Conservation (phyloP, 1,284 basidiomycete species). For the Abortiporus biennis region DNA sequence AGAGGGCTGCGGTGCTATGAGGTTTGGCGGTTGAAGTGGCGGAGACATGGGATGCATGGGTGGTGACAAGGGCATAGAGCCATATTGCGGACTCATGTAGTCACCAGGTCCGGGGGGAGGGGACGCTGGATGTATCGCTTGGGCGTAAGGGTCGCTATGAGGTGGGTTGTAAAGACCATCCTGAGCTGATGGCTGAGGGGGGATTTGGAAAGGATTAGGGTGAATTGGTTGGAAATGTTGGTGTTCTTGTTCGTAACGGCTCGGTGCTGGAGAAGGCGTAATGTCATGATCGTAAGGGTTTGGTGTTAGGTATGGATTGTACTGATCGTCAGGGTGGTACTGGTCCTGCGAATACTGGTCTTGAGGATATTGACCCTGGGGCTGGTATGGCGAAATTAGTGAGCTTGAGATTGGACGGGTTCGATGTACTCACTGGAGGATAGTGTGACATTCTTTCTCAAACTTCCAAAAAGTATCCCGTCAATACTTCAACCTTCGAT, state of each 20-base stretch:
- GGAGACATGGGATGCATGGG: constrained; percentile 13
- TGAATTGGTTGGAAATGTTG: constrained; percentile 23
- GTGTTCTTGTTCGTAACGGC: constrained; percentile 30
- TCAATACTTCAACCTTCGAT: no score
- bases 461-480: no score
- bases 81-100: constrained; percentile 12
- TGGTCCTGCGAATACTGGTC: constrained; percentile 25
- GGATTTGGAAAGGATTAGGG: constrained; percentile 1
- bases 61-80: constrained; percentile 11
- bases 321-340: constrained; percentile 21
- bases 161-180: constrained; percentile 17
- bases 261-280: constrained; percentile 18
- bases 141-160: constrained; percentile 11
- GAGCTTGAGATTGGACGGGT: not conserved
- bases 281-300: constrained; percentile 21
- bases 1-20: constrained; percentile 18
- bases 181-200: constrained; percentile 9
- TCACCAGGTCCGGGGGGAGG: constrained; percentile 10
- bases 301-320: constrained; percentile 18
- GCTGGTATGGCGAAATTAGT: constrained; percentile 10
- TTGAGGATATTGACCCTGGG: constrained; percentile 19
- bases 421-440: constrained; percentile 11
- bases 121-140: constrained; percentile 11
- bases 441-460: constrained; percentile 19
- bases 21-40: constrained; percentile 15